A percentile compares a stretch with the other conserved stretches of the same genome.
Conservation (phyloP, 192 early-diverging fungal genomes). For the Bifiguratus adelaidae region DNA sequence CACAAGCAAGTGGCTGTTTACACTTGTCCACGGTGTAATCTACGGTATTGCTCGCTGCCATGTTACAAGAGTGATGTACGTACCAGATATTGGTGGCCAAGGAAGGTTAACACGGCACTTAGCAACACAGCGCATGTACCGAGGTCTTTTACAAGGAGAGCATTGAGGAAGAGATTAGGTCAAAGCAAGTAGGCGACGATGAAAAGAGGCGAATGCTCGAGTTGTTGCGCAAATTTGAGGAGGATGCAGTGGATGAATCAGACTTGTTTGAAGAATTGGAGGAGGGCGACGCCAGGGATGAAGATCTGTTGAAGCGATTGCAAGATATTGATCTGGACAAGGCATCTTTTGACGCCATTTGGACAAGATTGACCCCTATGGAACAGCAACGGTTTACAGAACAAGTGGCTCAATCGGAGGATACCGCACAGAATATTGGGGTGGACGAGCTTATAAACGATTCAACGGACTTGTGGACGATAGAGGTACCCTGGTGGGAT, state of each 20-base stretch:
- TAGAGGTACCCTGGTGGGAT: too few relatives aligned
- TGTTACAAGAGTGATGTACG: constrained; percentile 51
- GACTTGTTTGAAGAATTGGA: constrained; percentile 10
- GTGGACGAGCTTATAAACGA: too few relatives aligned
- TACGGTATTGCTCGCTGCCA: constrained; percentile 48
- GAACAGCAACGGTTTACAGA: background rate
- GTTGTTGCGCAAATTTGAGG: constrained; percentile 35
- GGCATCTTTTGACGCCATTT: background rate
- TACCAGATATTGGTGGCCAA: background rate
- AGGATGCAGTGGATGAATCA: constrained; percentile 20
- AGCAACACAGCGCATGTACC: constrained; percentile 14
- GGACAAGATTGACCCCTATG: background rate
- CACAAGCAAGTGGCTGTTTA: constrained; percentile 42
- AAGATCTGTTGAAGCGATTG: too few relatives aligned
- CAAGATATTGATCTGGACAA: too few relatives aligned
- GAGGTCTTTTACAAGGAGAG: constrained; percentile 53
- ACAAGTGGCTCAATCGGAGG: background rate
- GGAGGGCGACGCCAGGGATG: too few relatives aligned
- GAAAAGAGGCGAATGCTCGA: constrained; percentile 38
- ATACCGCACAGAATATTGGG: too few relatives aligned
- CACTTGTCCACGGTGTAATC: constrained; percentile 56
- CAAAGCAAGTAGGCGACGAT: constrained; percentile 17
- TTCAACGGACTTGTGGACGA: too few relatives aligned
- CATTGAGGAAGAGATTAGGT: constrained; percentile 40
- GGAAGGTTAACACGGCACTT: constrained; percentile 1